Evolutionary conservation across 805 yeast species (phyloP).

Genomic region (Wickerhamomyces xylosicus): DNA sequence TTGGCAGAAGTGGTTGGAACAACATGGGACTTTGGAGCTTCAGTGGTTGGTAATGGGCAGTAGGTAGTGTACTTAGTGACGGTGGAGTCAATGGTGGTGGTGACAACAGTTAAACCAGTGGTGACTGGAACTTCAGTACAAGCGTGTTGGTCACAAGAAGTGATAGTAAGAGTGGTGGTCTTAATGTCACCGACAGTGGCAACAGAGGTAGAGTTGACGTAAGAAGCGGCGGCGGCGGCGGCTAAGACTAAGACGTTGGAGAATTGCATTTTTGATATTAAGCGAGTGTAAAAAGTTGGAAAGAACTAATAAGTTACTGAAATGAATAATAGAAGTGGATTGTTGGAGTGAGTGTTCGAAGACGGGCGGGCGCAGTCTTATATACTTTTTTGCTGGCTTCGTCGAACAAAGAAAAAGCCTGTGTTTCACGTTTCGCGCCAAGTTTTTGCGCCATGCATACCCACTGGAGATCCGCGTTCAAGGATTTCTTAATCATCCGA

Average conservation of each 20-base stretch:
- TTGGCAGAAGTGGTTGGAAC: slow-evolving; percentile 5
- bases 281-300: slow-evolving; percentile 21
- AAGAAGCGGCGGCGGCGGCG: slow-evolving; percentile 19
- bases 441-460: no score
- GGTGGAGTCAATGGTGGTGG: slow-evolving; percentile 13
- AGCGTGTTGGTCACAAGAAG: slow-evolving; percentile 14
- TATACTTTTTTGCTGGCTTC: slow-evolving; percentile 12
- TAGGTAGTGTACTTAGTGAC: slow-evolving; percentile 17
- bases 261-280: slow-evolving; percentile 24
- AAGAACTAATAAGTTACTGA: slow-evolving; percentile 16
- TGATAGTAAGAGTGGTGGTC: slow-evolving; percentile 24
- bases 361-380: slow-evolving; percentile 4
- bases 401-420: no score
- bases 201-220: slow-evolving; percentile 17
- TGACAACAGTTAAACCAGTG: slow-evolving; percentile 19
- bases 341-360: slow-evolving; percentile 1
- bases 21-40: slow-evolving; percentile 5
- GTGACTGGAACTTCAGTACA: slow-evolving; percentile 18
- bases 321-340: neutral
- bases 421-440: no score
- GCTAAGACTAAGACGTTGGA: slow-evolving; percentile 20
- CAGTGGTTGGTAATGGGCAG: slow-evolving; percentile 14
- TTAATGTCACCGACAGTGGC: slow-evolving; percentile 17
- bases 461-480: no score
- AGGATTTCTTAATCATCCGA: no score